Conservation (phyloP, 2,329 filamentous ascomycete genomes). For the Paramyrothecium roridum region DNA sequence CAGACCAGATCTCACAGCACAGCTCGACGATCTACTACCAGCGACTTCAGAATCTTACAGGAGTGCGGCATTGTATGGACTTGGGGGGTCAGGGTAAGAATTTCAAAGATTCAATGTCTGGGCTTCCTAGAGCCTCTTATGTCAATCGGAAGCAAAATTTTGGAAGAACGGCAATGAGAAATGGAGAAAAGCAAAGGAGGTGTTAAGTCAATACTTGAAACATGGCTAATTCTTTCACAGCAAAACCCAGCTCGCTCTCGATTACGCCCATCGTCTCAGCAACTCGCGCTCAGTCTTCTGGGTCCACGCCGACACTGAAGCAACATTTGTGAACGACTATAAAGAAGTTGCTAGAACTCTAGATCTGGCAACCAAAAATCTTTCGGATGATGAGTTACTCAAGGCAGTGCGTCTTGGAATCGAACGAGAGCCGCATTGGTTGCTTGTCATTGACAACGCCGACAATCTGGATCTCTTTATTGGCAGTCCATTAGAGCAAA, state of each 20-base stretch:
- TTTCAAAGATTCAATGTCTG: not conserved
- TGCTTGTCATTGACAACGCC: conserved; percentile 30
- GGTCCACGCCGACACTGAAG: conserved; percentile 29
- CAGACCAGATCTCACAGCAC: conserved; percentile 1
- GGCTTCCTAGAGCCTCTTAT: too few species aligned
- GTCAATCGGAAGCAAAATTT: too few species aligned
- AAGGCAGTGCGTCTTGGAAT: conserved; percentile 11
- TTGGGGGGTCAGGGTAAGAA: conserved; percentile 11
- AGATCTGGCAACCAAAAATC: conserved; percentile 9
- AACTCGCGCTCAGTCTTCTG: conserved; percentile 29
- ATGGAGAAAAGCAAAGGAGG: too few species aligned
- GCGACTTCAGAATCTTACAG: not conserved
- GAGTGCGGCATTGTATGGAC: conserved; percentile 10
- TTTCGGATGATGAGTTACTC: conserved; percentile 16
- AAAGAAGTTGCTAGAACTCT: conserved; percentile 22
- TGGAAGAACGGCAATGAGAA: not conserved
- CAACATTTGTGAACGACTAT: conserved; percentile 27
- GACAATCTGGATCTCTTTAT: conserved; percentile 25
- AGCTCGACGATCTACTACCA: conserved; percentile 6
- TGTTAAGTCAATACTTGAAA: not conserved
- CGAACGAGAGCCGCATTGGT: conserved; percentile 16
- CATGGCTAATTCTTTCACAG: conserved; percentile 10
- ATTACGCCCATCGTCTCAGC: conserved; percentile 25
- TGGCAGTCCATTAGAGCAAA: not conserved
- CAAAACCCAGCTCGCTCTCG: conserved; percentile 34